A percentile compares a stretch with the other conserved stretches of the same genome.
These are phyloP conservation scores for Colletotrichum sp. DNA, from an alignment of 2,329 filamentous ascomycete genomes.

Conservation along the genomic window DNA sequence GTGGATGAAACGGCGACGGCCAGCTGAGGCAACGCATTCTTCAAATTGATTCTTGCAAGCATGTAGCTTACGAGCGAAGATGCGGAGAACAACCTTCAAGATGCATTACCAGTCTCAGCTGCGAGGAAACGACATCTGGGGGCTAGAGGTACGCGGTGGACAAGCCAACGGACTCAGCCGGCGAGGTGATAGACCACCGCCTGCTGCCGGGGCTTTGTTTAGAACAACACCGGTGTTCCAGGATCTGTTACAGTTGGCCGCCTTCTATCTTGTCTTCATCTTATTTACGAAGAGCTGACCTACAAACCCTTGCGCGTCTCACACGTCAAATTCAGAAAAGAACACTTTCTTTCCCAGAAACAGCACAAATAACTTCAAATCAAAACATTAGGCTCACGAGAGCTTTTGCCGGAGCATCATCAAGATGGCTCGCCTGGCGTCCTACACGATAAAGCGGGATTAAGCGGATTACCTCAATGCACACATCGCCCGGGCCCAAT, in stretches of 20 bases:
- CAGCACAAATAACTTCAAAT: background rate
- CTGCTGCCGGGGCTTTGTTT: background rate
- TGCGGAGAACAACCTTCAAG: background rate
- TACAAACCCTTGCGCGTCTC: background rate
- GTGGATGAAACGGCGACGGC: background rate
- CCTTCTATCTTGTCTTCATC: background rate
- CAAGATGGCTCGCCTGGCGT: background rate
- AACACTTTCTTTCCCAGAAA: background rate
- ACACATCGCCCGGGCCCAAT: background rate
- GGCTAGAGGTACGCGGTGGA: background rate
- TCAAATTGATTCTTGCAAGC: background rate
- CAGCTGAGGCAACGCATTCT: background rate
- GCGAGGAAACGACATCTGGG: background rate
- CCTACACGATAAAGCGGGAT: background rate
- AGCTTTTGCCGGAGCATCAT: background rate
- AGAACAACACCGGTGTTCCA: background rate
- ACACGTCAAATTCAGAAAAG: background rate
- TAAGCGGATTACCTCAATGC: background rate
- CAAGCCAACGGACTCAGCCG: background rate
- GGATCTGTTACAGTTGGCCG: background rate
- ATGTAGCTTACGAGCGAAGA: background rate
- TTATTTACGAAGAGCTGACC: background rate
- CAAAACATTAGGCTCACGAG: background rate
- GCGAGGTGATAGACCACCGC: background rate
- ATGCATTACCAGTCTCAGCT: rapidly evolving